A percentile compares a stretch with the other conserved stretches of the same genome.
Conservation (phyloP, 164 flowering plant species). For the Liquidambar formosana region DNA sequence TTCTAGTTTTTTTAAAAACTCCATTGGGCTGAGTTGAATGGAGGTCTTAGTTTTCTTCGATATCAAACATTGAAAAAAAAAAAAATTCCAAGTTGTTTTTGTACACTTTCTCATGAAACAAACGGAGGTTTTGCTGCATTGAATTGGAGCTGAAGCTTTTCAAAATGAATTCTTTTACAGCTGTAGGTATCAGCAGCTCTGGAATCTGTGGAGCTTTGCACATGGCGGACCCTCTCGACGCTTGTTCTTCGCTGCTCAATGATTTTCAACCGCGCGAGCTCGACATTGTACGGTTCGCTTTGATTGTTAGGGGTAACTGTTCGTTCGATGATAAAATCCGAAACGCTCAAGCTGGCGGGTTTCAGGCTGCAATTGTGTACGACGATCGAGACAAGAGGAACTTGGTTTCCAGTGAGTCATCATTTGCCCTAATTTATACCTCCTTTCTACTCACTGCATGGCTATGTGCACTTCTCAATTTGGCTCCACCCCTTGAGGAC, state of each 20-base stretch:
- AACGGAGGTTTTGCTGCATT: neutral
- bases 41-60: neutral
- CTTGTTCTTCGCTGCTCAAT: conserved; percentile 39
- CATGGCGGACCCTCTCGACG: conserved; percentile 56
- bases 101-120: neutral
- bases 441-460: neutral
- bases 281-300: conserved; percentile 28
- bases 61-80: neutral
- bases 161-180: conserved; percentile 22
- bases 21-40: neutral
- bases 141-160: neutral
- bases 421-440: neutral
- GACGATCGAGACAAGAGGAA: conserved; percentile 34
- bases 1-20: neutral
- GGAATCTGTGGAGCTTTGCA: conserved; percentile 50
- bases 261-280: conserved; percentile 4
- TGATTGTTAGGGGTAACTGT: conserved; percentile 59
- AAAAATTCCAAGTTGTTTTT: too few species aligned
- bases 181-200: conserved; percentile 30
- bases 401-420: conserved; percentile 51
- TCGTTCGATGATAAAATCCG: conserved; percentile 51
- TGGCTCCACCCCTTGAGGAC: too few species aligned
- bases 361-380: conserved; percentile 49
- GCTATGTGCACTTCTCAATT: too few species aligned
- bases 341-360: conserved; percentile 56